Base-by-base conservation (phyloP, 345 rosid genomes). In the Aquilaria yunnanensis region DNA sequence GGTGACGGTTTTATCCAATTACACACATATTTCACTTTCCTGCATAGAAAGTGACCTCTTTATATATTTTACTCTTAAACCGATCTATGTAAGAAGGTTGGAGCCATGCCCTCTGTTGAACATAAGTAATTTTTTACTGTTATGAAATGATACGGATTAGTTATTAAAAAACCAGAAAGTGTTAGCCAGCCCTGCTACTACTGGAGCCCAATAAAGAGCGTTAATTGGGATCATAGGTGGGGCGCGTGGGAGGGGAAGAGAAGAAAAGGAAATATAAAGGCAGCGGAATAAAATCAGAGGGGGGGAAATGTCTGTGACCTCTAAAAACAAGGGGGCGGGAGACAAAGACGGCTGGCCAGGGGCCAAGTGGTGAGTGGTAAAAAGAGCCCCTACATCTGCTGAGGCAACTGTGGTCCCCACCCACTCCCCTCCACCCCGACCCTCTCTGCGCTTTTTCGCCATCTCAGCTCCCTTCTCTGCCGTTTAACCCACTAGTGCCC, bases 361-460 rank as follows among this genome's bases (percentile, higher is more conserved):
- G 66, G 47, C 13, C 23, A 29, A 11, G 32, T 2, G 10, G 64
- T 29, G 43, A 32, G 58, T 32, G 64, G 47, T 64, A 59, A n/a
- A 60, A 54, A 53, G 58, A 46, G 48, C 3, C n/a, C 34, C 31
- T 47, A 16, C 48, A 48, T 41, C 30, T 33, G 58, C 29, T 41
- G 56, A 59, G 37, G 23, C 23, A 16, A 16, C 23, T 37, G 46
- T 51, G 63, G 76, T 30, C 59, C 61, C 76, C 68, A 48, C 23
- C 23, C 65, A 34, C 8, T 14, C 4, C 55, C 62, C 57, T 12
- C 47, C 49, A 30, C 31, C 41, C 46, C 60, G 56, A 63, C 56
- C 70, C 64, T 64, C 31, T 49, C 46, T 64, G 61, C 70, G 60
- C 73, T 68, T 64, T 73, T 56, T 55, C 43, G 77, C 77, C 77